Conservation (phyloP, 345 rosid species). For the Eucalyptus globulus region DNA sequence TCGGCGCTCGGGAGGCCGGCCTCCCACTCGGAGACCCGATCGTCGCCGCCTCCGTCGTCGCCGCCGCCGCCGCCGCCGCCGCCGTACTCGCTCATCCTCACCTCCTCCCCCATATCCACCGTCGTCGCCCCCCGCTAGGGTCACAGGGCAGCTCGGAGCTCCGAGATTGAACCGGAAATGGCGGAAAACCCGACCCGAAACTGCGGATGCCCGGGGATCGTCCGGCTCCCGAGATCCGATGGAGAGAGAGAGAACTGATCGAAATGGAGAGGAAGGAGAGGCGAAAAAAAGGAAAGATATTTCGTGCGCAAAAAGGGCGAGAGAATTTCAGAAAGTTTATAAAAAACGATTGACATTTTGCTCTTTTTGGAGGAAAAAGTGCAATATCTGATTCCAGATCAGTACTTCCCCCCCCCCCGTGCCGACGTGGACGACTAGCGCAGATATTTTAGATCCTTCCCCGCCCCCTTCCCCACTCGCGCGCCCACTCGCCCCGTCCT, state of each 20-base stretch:
- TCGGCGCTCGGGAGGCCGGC: constrained; percentile 61
- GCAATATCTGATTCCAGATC: constrained; percentile 56
- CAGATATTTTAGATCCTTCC: constrained; percentile 70
- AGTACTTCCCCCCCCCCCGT: background rate
- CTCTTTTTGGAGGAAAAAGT: constrained; percentile 14
- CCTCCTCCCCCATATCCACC: constrained; percentile 10
- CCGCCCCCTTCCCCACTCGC: background rate
- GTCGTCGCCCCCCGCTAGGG: background rate
- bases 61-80: constrained; percentile 15
- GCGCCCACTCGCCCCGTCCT: background rate
- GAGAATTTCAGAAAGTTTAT: background rate
- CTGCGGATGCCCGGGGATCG: background rate
- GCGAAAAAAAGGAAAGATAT: background rate
- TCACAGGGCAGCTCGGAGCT: background rate
- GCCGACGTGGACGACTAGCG: constrained; percentile 73
- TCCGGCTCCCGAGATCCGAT: background rate
- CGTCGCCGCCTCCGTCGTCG: constrained; percentile 19
- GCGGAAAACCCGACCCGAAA: background rate
- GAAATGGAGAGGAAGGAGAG: constrained; percentile 11
- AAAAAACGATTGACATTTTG: background rate
- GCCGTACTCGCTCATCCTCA: constrained; percentile 23
- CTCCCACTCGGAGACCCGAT: constrained; percentile 78
- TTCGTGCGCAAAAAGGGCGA: background rate
- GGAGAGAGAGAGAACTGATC: background rate
- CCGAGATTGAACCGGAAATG: background rate